Evolutionary conservation across 2,329 filamentous ascomycete genomes (phyloP).

Genomic region (Sclerotiophoma versabilis): DNA sequence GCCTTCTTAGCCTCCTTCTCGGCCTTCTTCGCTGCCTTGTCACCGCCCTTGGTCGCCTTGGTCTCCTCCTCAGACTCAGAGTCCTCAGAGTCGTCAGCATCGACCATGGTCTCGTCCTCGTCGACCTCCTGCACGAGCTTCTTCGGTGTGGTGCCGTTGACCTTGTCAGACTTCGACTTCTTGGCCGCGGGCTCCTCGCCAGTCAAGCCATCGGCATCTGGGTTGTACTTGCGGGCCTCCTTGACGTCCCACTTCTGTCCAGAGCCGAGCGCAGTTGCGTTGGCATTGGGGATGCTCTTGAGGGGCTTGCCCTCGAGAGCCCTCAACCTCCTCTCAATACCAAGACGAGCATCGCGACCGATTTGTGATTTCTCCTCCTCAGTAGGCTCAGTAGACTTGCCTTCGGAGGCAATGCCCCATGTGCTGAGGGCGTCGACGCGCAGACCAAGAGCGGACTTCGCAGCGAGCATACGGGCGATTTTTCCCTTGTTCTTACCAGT

Average conservation of each 20-base stretch:
- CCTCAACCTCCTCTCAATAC: constrained; percentile 78
- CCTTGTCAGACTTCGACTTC: constrained; percentile 56
- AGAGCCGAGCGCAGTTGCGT: constrained; percentile 52
- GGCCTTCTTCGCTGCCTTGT: constrained; percentile 51
- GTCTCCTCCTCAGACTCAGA: constrained; percentile 38
- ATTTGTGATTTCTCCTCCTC: constrained; percentile 89
- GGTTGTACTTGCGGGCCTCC: constrained; percentile 92
- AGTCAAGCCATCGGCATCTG: constrained; percentile 84
- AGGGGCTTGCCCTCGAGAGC: constrained; percentile 90
- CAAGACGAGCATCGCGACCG: constrained; percentile 74
- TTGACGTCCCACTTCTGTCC: constrained; percentile 86
- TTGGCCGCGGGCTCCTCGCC: constrained; percentile 69
- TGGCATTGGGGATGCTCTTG: constrained; percentile 73
- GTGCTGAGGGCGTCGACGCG: constrained; percentile 90
- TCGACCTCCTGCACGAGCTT: constrained; percentile 60
- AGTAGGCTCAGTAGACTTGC: constrained; percentile 62
- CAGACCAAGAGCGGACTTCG: constrained; percentile 90
- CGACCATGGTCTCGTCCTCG: constrained; percentile 51
- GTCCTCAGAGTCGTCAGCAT: constrained; percentile 47
- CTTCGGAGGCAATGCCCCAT: constrained; percentile 69
- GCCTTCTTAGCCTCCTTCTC: constrained; percentile 56
- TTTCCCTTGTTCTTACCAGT: constrained; percentile 99
- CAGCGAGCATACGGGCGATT: constrained; percentile 93
- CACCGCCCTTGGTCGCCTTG: constrained; percentile 43
- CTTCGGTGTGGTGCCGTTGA: constrained; percentile 52